A percentile compares a stretch with the other conserved stretches of the same genome.
Conservation (phyloP, 306 rosid genomes). For the Comarum palustre region DNA sequence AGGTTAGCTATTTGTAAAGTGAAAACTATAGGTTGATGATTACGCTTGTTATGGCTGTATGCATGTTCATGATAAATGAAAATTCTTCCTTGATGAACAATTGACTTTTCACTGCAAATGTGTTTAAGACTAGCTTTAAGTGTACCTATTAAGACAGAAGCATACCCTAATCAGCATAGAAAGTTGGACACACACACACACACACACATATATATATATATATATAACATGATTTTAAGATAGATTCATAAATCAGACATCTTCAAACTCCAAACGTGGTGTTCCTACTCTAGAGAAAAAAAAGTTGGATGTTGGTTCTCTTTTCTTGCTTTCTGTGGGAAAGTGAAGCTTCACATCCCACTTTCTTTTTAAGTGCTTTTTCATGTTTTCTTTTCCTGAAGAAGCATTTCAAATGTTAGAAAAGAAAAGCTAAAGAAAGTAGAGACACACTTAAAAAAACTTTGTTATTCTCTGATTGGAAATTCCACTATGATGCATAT, state of each 20-base stretch:
- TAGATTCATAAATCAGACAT: neutral
- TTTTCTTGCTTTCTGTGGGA: conserved; percentile 17
- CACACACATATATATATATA: too few species aligned
- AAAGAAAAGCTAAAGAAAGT: neutral
- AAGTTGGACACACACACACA: too few species aligned
- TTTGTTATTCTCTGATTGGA: neutral
- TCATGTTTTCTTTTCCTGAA: neutral
- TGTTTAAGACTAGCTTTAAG: neutral
- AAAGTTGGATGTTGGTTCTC: conserved; percentile 19
- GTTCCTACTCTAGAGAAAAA: neutral
- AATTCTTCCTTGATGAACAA: neutral
- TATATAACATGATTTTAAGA: neutral
- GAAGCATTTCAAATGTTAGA: conserved; percentile 16
- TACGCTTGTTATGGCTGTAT: neutral
- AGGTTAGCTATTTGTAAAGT: conserved; percentile 1
- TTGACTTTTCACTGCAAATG: neutral
- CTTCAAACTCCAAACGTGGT: neutral
- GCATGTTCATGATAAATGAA: neutral
- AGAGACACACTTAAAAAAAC: neutral
- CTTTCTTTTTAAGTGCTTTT: conserved; percentile 23
- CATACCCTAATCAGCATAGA: neutral
- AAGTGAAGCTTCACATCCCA: conserved; percentile 27
- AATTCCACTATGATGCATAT: neutral
- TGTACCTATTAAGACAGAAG: neutral
- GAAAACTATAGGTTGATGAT: neutral